Conservation (phyloP, 2,329 filamentous ascomycete species). For the Xylariaceae sp. region DNA sequence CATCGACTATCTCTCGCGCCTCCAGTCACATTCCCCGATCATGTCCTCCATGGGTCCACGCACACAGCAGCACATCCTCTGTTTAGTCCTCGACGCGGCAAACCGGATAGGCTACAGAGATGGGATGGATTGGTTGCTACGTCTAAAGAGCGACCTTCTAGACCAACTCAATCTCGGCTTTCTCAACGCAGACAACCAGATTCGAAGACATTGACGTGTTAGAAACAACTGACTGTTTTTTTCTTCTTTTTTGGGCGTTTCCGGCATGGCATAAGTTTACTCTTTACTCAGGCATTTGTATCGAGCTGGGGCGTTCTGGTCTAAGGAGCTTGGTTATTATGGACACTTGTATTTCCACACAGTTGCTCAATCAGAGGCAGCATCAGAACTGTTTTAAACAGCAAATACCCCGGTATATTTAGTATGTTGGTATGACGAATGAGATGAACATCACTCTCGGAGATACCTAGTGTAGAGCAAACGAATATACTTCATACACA, state of each 20-base stretch:
- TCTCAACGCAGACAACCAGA: constrained; percentile 17
- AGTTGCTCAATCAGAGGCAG: no score
- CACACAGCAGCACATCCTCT: constrained; percentile 14
- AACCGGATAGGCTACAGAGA: constrained; percentile 20
- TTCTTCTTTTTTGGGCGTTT: not conserved
- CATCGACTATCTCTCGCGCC: constrained; percentile 37
- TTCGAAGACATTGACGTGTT: no score
- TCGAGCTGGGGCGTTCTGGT: not conserved
- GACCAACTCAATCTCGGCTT: constrained; percentile 18
- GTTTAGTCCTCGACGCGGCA: constrained; percentile 23
- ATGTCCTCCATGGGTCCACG: constrained; percentile 3
- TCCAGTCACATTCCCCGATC: constrained; percentile 4
- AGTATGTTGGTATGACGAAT: no score
- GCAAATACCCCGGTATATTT: no score
- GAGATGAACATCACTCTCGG: no score
- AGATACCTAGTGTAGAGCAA: no score
- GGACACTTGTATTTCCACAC: no score
- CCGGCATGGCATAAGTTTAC: not conserved
- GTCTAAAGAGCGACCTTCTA: constrained; percentile 16
- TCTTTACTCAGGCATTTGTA: not conserved
- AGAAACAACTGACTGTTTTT: no score
- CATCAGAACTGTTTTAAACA: no score
- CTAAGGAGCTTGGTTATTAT: not conserved
- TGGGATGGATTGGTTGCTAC: constrained; percentile 25
- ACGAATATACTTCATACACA: no score